Percentiles rank a stretch among this genome's conserved stretches.
Conservation (phyloP, 2,329 filamentous ascomycete genomes). For the Trichoderma afroharzianum region DNA sequence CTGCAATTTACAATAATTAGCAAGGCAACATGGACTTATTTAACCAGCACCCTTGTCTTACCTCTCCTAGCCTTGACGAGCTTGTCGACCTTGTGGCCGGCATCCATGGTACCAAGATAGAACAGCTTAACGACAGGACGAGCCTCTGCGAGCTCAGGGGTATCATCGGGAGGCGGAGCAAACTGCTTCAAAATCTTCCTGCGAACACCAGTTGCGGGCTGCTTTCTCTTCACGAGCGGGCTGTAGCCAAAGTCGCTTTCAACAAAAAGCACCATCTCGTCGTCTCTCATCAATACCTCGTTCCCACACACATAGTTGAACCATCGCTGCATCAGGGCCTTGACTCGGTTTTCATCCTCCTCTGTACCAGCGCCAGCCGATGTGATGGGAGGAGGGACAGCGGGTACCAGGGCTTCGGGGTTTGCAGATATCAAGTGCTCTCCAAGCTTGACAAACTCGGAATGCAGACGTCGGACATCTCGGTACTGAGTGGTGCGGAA, state of each 20-base stretch:
- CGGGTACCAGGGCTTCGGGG: constrained; percentile 89
- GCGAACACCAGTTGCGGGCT: constrained; percentile 91
- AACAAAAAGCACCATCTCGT: constrained; percentile 98
- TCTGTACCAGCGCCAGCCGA: constrained; percentile 94
- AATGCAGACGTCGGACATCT: constrained; percentile 91
- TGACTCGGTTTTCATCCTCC: constrained; percentile 87
- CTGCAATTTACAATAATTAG: constrained; percentile 46
- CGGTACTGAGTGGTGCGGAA: constrained; percentile 98
- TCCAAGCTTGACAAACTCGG: constrained; percentile 93
- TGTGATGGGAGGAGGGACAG: constrained; percentile 90
- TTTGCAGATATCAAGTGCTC: constrained; percentile 97
- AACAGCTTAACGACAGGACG: constrained; percentile 92
- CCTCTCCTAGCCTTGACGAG: constrained; percentile 89
- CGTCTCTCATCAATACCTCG: constrained; percentile 88
- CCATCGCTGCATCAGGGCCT: constrained; percentile 88
- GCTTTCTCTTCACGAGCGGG: constrained; percentile 90
- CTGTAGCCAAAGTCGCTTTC: constrained; percentile 99
- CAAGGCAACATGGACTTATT: constrained; percentile 16
- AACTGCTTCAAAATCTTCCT: constrained; percentile 98
- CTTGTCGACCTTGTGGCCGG: constrained; percentile 93
- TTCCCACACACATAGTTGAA: constrained; percentile 90
- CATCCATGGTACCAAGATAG: constrained; percentile 92
- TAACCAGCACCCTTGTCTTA: constrained; percentile 37
- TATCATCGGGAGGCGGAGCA: constrained; percentile 94
- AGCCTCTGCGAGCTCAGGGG: constrained; percentile 85